Base-by-base conservation (phyloP, 1,139 yeast species). In the Kurtzmaniella natalensis region DNA sequence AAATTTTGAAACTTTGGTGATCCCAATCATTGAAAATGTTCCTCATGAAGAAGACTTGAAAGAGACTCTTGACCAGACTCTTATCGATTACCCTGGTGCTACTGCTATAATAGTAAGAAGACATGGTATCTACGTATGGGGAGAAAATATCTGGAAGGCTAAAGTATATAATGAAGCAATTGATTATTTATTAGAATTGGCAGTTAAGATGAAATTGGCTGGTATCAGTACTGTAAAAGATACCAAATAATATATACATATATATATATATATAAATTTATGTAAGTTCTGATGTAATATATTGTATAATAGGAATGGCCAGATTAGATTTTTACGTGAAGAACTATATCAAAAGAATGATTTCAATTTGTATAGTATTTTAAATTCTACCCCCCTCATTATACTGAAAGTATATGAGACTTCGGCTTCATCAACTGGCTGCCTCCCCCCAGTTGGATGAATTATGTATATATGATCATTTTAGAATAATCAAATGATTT, bases 81-180 rank as follows among this genome's bases (percentile, higher is more conserved):
- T 88, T 37, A 59, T 50, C 18, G 64, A 72, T 14, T 82, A 86
- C 46, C 96, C 96, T 1, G 72, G 76, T 0, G 65, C 95, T 3
- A 75, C 88, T 6, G 96, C 97, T 0, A 89, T 89, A 1, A 67
- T 89, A 37, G 97, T 89, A 6, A 75, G 95, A 57, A 72, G 96
- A 53, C 98, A 89, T 51, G 98, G 98, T 1, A 81, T 89, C 28
- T 89, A 82, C 52, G 96, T 88, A 11, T 89, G 97, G 96, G 97
- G 96, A 17, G 88, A 84, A 47, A 78, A 75, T 18, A 86, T 87
- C 9, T 84, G 94, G 86, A 87, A 88, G 58, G 96, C 96, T 33
- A 89, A 89, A 61, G 77, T 89, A 13, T 82, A 84, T 56, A 87
- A 88, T 54, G 97, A 92, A 58, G 95, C 96, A 22, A 77, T 89